Evolutionary conservation across 306 rosid species (phyloP), one percentile per base, ranked within the genome.

Genomic region (Cicer chorassanicum): DNA sequence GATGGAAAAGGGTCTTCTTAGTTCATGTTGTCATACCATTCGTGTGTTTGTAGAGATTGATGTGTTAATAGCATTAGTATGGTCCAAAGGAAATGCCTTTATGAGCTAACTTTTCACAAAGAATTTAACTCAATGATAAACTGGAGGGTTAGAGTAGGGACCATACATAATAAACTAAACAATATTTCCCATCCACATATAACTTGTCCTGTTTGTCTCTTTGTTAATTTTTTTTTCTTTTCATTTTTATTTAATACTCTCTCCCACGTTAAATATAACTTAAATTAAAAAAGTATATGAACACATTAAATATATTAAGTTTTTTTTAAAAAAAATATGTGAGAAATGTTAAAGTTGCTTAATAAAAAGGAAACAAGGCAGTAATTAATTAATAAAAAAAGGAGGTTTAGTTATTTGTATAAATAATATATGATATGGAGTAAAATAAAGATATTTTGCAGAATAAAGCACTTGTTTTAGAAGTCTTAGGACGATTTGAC

Each of bases 21-120:
- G 54, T 56, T 78, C 59, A 65, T 79, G 86, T 77, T 82, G 82
- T 83, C 84, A 80, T 62, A 50, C 77, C 96, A 83, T 72, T 82
- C 87, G 88, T 87, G 95, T 82, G 82, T 62, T 62, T 24, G 67
- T 61, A 65, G 8, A 19, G 4, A 61, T 68, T 14, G 55, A 73
- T 59, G 77, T 43, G 55, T 41, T 54, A 19, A 65, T 64, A 59
- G 70, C 76, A 78, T 60, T 64, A 59, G 70, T 73, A 78, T 60
- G 63, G 42, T 18, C 34, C 63, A 51, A 64, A 39, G 11, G 34
- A 55, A 55, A 66, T 40, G 74, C 65, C 70, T 59, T 78, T 63
- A 19, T 11, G 34, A 55, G 39, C 53, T 38, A 63, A 62, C 77
- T 72, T 70, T 82, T 77, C 42, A 51, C 67, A 24, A 34, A 69